Evolutionary conservation across 306 rosid species (phyloP).

Genomic region (Luffa aegyptiaca): DNA sequence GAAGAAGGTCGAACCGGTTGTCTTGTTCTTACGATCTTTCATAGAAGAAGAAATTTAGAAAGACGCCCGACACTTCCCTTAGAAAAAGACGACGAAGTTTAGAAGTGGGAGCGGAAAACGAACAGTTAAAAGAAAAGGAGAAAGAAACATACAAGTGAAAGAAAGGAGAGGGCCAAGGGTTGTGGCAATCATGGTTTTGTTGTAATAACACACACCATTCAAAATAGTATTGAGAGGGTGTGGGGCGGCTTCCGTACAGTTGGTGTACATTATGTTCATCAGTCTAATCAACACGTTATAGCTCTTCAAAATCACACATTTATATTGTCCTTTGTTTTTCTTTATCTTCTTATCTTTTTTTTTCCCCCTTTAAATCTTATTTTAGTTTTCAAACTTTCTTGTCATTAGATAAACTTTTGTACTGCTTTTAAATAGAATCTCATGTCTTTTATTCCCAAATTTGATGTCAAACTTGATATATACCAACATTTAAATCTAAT

Average conservation of each 20-base stretch:
- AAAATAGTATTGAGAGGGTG: background rate
- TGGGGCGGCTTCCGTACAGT: slow-evolving; percentile 33
- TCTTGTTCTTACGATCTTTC: background rate
- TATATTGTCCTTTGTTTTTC: background rate
- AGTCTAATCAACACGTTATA: slow-evolving; percentile 35
- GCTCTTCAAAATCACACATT: slow-evolving; percentile 13
- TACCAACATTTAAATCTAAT: too few species aligned
- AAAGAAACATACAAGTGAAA: background rate
- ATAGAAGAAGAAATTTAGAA: background rate
- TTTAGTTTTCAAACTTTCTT: background rate
- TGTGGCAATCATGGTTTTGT: background rate
- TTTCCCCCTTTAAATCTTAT: background rate
- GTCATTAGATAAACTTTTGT: background rate
- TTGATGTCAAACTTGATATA: background rate
- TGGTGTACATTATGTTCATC: slow-evolving; percentile 30
- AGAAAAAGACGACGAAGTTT: background rate
- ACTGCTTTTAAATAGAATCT: background rate
- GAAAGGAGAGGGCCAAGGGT: background rate
- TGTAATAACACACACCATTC: slow-evolving; percentile 8
- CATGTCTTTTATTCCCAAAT: background rate
- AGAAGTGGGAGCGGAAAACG: too few species aligned
- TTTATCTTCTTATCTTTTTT: background rate
- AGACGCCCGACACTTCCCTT: background rate
- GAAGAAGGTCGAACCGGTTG: background rate
- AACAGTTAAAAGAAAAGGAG: background rate